These are phyloP conservation scores for Leishmania lainsoni DNA, from an alignment of 208 protist species.

Conservation along the genomic window DNA sequence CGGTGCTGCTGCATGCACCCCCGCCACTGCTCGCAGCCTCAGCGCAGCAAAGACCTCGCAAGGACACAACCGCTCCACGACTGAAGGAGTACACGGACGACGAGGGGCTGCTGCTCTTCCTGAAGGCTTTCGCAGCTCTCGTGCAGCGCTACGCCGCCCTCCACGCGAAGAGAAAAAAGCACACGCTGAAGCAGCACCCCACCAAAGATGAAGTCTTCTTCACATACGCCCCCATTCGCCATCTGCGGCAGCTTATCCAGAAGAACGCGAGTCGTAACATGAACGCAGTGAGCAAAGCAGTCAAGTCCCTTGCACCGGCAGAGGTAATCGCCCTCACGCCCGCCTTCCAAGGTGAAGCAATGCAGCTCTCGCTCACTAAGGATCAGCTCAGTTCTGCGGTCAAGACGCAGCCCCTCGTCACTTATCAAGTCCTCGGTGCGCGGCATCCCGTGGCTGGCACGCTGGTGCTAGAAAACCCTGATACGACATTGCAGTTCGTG, in stretches of 20 bases:
- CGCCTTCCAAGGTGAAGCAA: slow-evolving; percentile 22
- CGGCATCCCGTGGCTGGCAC: slow-evolving; percentile 36
- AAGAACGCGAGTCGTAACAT: slow-evolving; percentile 12
- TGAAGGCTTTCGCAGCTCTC: slow-evolving; percentile 53
- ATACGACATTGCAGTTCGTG: slow-evolving; percentile 52
- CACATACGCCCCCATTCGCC: slow-evolving; percentile 38
- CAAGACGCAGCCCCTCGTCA: slow-evolving; percentile 52
- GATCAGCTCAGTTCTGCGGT: slow-evolving; percentile 52
- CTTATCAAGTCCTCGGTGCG: slow-evolving; percentile 48
- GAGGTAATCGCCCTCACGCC: slow-evolving; percentile 47
- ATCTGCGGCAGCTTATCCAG: slow-evolving; percentile 47
- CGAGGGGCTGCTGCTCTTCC: slow-evolving; percentile 49
- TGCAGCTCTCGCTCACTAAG: slow-evolving; percentile 43
- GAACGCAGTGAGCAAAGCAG: slow-evolving; percentile 23
- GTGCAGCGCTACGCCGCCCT: slow-evolving; percentile 47
- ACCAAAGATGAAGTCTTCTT: slow-evolving; percentile 46
- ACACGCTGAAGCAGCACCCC: slow-evolving; percentile 34
- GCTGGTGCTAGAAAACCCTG: slow-evolving; percentile 43
- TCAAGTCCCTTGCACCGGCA: slow-evolving; percentile 30
- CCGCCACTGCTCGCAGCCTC: background rate
- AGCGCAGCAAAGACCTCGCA: slow-evolving; percentile 32
- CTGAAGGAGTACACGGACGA: slow-evolving; percentile 42
- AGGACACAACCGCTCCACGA: slow-evolving; percentile 31
- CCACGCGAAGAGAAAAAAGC: slow-evolving; percentile 51
- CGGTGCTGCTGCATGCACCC: slow-evolving; percentile 45